Base-by-base conservation (phyloP, 225 moss, liverwort and hornwort species). In the Pseudisothecium myosuroides region DNA sequence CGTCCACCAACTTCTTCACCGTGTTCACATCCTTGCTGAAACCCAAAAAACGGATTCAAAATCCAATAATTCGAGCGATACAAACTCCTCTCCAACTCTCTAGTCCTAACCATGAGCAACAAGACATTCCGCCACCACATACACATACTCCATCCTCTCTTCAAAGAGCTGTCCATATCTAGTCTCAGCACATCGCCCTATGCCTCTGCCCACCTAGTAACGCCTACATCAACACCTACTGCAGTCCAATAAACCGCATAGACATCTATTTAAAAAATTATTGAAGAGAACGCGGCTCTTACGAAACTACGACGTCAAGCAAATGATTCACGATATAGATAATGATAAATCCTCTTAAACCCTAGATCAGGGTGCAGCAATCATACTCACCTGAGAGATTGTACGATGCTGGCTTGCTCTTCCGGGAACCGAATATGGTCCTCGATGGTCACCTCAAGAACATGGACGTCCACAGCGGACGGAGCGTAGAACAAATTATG, bases 21-120 rank as follows among this genome's bases (percentile, higher is more conserved):
- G 96, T 97, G 82, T 99, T 97, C 82, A 99, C 96, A 87, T 99
- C 99, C 93, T 97, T 97, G 95, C 97, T 99, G 94, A 87, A 92
- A 82, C 55, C 83, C 89, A 10, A 26, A 63, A 61, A 78, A 36
- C 37, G 14, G 20, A 84, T 81, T 86, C 86, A 85, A 28, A 66
- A 85, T 66, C 74, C 54, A 84, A 66, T n/a, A 39, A 55, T 55
- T 50, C 34, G 34, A 56, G 54, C 86, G 49, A 61, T 68, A n/a
- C 39, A 56, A 24, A 83, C 66, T 54, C 86, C 34, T 80, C 82
- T 71, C 82, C 73, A 67, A 37, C 14, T 49, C 76, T 37, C 67
- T 36, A 60, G 12, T 84, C 49, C 21, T 32, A 41, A 64, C 39
- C 29, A 71, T 18, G 36, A 79, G 31, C 79, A 62, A 82, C 83